Conservation (phyloP, 345 rosid genomes). For the Gossypium stocksii region DNA sequence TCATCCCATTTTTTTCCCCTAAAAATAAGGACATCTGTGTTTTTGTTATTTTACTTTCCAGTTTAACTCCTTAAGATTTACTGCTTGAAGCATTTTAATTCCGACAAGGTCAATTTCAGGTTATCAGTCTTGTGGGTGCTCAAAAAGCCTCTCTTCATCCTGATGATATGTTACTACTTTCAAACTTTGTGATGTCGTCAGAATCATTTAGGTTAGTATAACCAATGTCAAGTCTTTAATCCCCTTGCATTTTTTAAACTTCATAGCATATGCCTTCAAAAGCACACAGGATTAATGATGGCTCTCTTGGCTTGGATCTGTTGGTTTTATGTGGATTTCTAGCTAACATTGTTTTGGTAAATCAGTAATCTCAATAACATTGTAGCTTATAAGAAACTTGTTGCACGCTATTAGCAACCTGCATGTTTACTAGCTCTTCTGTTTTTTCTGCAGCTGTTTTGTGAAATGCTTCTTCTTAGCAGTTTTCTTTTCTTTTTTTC, state of each 20-base stretch:
- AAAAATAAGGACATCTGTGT: not conserved
- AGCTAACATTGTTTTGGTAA: not conserved
- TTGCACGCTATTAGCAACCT: not conserved
- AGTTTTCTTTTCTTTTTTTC: not conserved
- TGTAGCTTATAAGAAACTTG: not conserved
- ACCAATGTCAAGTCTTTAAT: slow-evolving; percentile 9
- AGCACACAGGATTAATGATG: not conserved
- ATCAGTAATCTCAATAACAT: not conserved
- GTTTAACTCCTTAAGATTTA: not conserved
- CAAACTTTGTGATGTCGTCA: slow-evolving; percentile 85
- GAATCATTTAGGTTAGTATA: slow-evolving; percentile 85
- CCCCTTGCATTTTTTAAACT: slow-evolving; percentile 1
- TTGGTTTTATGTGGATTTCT: not conserved
- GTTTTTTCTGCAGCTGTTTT: not conserved
- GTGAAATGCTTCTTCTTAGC: not conserved
- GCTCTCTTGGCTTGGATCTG: not conserved
- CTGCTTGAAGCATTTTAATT: slow-evolving; percentile 10
- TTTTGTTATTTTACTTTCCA: not conserved
- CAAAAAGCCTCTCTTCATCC: slow-evolving; percentile 99
- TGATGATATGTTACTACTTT: slow-evolving; percentile 86
- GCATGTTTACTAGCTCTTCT: not conserved
- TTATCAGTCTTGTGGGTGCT: slow-evolving; percentile 91
- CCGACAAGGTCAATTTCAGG: slow-evolving; percentile 45
- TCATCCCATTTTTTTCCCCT: not conserved
- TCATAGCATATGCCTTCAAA: not conserved